These are phyloP conservation scores for Podila epicladia DNA, from an alignment of 192 early-diverging fungal species.

Conservation along the genomic window DNA sequence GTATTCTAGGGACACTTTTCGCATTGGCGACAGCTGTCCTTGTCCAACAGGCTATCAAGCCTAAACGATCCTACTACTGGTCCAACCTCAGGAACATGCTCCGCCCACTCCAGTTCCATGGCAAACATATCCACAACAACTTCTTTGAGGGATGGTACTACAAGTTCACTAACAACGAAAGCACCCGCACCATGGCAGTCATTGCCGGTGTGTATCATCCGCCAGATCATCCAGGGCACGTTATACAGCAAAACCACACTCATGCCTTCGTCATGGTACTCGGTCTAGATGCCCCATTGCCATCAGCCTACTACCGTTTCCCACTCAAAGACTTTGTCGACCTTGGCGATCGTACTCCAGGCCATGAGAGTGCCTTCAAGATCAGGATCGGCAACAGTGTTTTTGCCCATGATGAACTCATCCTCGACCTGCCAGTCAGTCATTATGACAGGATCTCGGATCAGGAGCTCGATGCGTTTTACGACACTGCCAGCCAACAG, in stretches of 20 bases:
- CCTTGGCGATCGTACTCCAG: constrained; percentile 3
- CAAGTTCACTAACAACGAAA: constrained; percentile 29
- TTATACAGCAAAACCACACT: constrained; percentile 1
- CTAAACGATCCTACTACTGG: constrained; percentile 12
- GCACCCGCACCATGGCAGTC: constrained; percentile 34
- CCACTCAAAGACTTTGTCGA: constrained; percentile 38
- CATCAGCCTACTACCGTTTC: constrained; percentile 56
- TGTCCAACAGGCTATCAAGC: constrained; percentile 8
- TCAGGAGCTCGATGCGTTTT: constrained; percentile 40
- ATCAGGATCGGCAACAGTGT: constrained; percentile 35
- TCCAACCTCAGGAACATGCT: constrained; percentile 39
- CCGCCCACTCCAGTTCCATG: constrained; percentile 45
- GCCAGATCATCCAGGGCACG: not conserved
- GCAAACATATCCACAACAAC: constrained; percentile 28
- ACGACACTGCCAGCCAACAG: constrained; percentile 7
- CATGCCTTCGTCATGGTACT: constrained; percentile 58
- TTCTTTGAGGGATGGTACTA: constrained; percentile 62
- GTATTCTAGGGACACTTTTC: constrained; percentile 8
- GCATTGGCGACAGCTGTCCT: constrained; percentile 8
- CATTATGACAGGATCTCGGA: constrained; percentile 45
- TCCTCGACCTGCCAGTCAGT: constrained; percentile 34
- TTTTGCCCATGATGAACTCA: constrained; percentile 51
- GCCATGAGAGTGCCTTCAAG: constrained; percentile 10
- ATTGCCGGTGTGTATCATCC: constrained; percentile 55
- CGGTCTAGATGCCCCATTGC: constrained; percentile 16